These are phyloP conservation scores for Pneumocystis oryctolagi DNA, from an alignment of 1,139 yeast genomes.

Conservation along the genomic window DNA sequence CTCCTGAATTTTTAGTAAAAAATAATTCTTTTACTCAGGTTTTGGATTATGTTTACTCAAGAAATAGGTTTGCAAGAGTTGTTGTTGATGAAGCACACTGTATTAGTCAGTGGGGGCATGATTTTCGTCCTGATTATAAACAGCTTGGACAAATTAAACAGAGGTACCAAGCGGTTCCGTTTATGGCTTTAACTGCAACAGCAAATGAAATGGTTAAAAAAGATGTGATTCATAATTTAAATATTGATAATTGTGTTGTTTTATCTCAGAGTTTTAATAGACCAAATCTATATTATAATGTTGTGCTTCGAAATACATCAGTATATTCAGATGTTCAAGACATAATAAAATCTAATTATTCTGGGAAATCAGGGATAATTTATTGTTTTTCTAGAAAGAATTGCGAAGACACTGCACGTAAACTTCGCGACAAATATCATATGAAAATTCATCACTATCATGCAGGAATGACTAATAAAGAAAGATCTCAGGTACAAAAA, in stretches of 20 bases:
- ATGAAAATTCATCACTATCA: conserved; percentile 66
- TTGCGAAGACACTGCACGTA: conserved; percentile 68
- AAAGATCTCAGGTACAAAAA: conserved; percentile 51
- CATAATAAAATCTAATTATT: conserved; percentile 38
- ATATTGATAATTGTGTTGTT: conserved; percentile 40
- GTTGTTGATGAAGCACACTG: conserved; percentile 98
- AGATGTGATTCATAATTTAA: conserved; percentile 67
- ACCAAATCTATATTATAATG: conserved; percentile 68
- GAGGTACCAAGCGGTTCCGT: conserved; percentile 64
- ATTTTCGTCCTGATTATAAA: conserved; percentile 90
- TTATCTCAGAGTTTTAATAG: conserved; percentile 70
- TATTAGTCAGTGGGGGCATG: conserved; percentile 98
- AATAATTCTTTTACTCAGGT: conserved; percentile 56
- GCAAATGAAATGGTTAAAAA: conserved; percentile 83
- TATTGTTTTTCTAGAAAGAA: conserved; percentile 83
- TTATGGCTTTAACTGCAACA: conserved; percentile 95
- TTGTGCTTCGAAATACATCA: conserved; percentile 47
- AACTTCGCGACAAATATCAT: conserved; percentile 41
- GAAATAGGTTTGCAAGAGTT: conserved; percentile 54
- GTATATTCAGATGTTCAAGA: conserved; percentile 39
- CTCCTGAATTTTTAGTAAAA: conserved; percentile 89
- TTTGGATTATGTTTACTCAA: conserved; percentile 42
- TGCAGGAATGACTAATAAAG: conserved; percentile 81
- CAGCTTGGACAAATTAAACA: conserved; percentile 58
- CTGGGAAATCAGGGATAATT: conserved; percentile 65